Conservation (phyloP, 2,329 filamentous ascomycete species). For the Scedosporium aurantiacum region DNA sequence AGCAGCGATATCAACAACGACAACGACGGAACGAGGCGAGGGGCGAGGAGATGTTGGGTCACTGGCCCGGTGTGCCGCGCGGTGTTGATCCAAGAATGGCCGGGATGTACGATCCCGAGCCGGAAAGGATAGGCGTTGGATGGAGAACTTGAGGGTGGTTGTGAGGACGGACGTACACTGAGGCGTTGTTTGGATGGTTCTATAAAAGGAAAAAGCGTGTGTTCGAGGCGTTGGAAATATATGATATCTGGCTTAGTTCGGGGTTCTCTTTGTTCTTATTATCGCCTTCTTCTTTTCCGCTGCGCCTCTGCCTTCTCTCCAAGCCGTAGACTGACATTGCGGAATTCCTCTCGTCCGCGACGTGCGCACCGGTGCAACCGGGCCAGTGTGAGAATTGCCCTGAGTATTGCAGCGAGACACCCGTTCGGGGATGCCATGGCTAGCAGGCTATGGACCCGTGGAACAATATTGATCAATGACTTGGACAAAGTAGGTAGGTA, state of each 20-base stretch:
- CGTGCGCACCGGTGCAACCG: not conserved
- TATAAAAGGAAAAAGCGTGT: too few relatives aligned
- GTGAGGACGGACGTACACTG: not conserved
- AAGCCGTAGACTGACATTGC: too few relatives aligned
- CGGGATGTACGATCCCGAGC: not conserved
- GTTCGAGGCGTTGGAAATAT: too few relatives aligned
- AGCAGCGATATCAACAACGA: not conserved
- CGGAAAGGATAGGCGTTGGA: conserved; percentile 3
- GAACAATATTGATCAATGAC: too few relatives aligned
- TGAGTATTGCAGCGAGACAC: not conserved
- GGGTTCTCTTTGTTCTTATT: not conserved
- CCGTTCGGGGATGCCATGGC: too few relatives aligned
- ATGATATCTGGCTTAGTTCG: too few relatives aligned
- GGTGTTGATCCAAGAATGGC: not conserved
- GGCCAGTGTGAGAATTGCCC: not conserved
- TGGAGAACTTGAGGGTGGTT: conserved; percentile 1
- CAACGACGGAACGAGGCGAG: not conserved
- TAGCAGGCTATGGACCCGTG: too few relatives aligned
- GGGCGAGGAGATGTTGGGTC: not conserved
- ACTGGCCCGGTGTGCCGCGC: conserved; percentile 1
- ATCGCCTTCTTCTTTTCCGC: not conserved
- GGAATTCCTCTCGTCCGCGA: not conserved
- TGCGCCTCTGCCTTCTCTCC: not conserved
- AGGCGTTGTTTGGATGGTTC: not conserved
- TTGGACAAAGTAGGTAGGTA: too few relatives aligned